Percentiles rank a stretch among this genome's conserved stretches.
Conservation (phyloP, 2,329 filamentous ascomycete genomes). For the Nigrospora oryzae region DNA sequence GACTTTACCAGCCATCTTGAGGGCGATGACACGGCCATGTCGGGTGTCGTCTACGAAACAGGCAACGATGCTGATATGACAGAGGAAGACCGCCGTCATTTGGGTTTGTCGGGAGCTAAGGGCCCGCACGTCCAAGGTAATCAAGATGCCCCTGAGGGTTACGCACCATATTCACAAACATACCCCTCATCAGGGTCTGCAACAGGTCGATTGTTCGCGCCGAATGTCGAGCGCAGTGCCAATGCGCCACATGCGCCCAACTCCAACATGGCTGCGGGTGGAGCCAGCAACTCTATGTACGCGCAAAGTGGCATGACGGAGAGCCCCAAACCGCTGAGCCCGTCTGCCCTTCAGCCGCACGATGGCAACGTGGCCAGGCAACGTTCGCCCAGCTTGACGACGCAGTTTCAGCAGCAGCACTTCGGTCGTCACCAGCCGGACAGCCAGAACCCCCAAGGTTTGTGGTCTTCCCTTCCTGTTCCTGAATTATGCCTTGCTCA, state of each 20-base stretch:
- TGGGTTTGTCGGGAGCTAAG: conserved; percentile 69
- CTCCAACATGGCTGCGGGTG: conserved; percentile 40
- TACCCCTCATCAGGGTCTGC: conserved; percentile 56
- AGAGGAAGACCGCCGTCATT: conserved; percentile 51
- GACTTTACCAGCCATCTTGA: conserved; percentile 46
- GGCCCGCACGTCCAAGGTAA: conserved; percentile 55
- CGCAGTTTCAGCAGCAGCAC: conserved; percentile 58
- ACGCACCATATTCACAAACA: conserved; percentile 61
- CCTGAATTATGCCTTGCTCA: conserved; percentile 14
- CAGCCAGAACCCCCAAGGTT: conserved; percentile 44
- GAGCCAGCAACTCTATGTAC: conserved; percentile 52
- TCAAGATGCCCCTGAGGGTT: conserved; percentile 37
- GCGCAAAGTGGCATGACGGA: conserved; percentile 70
- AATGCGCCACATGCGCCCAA: conserved; percentile 44
- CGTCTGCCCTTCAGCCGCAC: conserved; percentile 43
- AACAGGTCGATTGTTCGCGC: conserved; percentile 52
- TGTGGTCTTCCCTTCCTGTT: conserved; percentile 26
- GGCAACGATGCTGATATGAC: conserved; percentile 53
- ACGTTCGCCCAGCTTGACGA: conserved; percentile 56
- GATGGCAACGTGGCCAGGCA: conserved; percentile 46
- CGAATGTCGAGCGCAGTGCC: conserved; percentile 48
- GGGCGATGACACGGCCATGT: conserved; percentile 48
- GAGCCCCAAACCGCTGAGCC: conserved; percentile 77
- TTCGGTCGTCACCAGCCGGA: conserved; percentile 49
- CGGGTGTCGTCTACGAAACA: conserved; percentile 47